Evolutionary conservation across 768 basidiomycete species (phyloP).

Genomic region (Trametes villosa): DNA sequence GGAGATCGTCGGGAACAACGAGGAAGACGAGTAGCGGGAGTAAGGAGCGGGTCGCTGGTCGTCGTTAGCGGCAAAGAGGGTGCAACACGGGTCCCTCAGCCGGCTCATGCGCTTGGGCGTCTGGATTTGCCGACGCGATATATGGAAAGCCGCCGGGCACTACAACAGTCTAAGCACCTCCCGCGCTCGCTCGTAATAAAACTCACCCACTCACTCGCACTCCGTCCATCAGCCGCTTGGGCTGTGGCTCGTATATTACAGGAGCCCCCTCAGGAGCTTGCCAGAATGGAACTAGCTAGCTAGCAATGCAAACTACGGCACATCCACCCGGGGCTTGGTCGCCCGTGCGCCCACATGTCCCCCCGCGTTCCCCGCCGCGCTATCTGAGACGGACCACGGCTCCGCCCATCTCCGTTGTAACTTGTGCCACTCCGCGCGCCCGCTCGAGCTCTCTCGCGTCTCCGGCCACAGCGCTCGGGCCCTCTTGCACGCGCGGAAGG

Average conservation of each 20-base stretch:
- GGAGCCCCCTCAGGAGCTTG: constrained; percentile 10
- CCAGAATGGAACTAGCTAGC: constrained; percentile 5
- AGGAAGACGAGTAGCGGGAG: constrained; percentile 19
- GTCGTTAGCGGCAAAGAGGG: constrained; percentile 26
- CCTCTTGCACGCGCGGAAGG: too few species aligned
- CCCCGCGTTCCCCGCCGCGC: constrained; percentile 10
- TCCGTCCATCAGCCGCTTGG: not conserved
- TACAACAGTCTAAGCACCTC: not conserved
- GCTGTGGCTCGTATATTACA: constrained; percentile 9
- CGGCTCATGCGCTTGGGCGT: constrained; percentile 25
- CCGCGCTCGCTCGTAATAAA: not conserved
- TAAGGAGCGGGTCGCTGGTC: constrained; percentile 26
- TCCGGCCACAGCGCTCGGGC: not conserved
- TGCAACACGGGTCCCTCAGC: constrained; percentile 14
- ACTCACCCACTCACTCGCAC: not conserved
- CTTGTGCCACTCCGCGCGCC: not conserved
- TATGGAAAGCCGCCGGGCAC: constrained; percentile 9
- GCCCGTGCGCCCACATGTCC: not conserved
- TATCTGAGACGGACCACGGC: constrained; percentile 9
- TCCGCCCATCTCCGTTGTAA: not conserved
- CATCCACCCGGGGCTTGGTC: not conserved
- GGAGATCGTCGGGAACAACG: constrained; percentile 9
- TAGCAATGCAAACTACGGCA: constrained; percentile 8
- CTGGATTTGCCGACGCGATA: constrained; percentile 24
- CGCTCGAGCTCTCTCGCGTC: not conserved